Percentiles rank a stretch among this genome's conserved stretches.
Conservation (phyloP, 1,284 basidiomycete genomes). For the Leccinum pallidistipes region DNA sequence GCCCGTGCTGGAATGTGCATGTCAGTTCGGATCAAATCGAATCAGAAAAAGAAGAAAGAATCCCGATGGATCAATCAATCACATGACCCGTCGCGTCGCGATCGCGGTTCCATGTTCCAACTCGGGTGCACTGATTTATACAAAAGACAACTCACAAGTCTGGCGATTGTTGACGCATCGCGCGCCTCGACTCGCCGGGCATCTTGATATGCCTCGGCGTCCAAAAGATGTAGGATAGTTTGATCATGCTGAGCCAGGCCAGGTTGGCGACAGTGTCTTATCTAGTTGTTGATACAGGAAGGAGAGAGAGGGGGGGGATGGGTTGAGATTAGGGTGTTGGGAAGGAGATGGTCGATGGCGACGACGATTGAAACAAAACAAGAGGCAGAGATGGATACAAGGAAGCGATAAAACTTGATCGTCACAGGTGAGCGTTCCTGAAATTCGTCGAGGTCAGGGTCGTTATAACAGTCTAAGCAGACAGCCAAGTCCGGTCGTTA, state of each 20-base stretch:
- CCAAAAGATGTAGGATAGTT: conserved; percentile 35
- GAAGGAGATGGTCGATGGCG: neutral
- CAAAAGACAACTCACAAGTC: conserved; percentile 23
- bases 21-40: conserved; percentile 8
- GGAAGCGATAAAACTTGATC: neutral
- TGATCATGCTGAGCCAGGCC: conserved; percentile 20
- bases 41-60: neutral
- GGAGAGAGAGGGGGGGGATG: neutral
- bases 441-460: neutral
- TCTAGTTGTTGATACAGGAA: neutral
- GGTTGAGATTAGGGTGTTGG: neutral
- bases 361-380: neutral
- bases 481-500: neutral
- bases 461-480: neutral
- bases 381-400: neutral
- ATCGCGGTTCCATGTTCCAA: neutral
- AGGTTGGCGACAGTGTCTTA: neutral
- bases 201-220: conserved; percentile 34
- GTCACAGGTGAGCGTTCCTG: neutral
- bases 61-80: neutral
- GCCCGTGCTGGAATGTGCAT: conserved; percentile 17
- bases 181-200: conserved; percentile 27
- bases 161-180: conserved; percentile 26
- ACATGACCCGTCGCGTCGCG: neutral
- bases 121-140: neutral